Percentiles rank a stretch among this genome's conserved stretches.
Evolutionary conservation across 352 stramenopile species (phyloP).

Genomic region (Phytophthora sp.): DNA sequence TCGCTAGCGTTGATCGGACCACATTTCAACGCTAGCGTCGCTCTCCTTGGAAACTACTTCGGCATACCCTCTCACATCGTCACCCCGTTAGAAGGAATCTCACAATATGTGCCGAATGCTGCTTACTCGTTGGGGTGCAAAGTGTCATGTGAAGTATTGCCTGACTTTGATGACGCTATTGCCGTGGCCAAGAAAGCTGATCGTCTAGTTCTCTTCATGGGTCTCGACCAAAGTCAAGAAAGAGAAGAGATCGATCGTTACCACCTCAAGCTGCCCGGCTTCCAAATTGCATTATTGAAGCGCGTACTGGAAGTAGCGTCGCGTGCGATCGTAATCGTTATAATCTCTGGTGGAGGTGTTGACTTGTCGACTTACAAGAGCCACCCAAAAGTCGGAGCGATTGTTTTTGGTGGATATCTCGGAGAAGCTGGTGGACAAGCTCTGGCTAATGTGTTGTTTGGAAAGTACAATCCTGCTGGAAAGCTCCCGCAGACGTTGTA

Average conservation of each 20-base stretch:
- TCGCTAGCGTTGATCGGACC: slow-evolving; percentile 79
- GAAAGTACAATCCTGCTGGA: slow-evolving; percentile 68
- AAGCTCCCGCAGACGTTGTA: slow-evolving; percentile 81
- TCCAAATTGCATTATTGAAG: slow-evolving; percentile 69
- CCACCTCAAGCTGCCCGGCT: slow-evolving; percentile 62
- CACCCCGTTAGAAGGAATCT: slow-evolving; percentile 62
- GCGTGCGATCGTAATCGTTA: slow-evolving; percentile 74
- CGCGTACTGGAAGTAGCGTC: slow-evolving; percentile 49
- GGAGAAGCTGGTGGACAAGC: slow-evolving; percentile 73
- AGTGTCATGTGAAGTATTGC: slow-evolving; percentile 54
- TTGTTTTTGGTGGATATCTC: slow-evolving; percentile 74
- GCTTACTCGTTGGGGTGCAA: slow-evolving; percentile 56
- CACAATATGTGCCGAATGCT: slow-evolving; percentile 36
- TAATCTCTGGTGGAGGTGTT: slow-evolving; percentile 83
- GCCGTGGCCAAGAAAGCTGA: slow-evolving; percentile 38
- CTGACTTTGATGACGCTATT: slow-evolving; percentile 60
- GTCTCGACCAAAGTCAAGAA: slow-evolving; percentile 69
- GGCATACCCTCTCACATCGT: slow-evolving; percentile 65
- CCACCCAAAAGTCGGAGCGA: slow-evolving; percentile 64
- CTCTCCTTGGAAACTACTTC: slow-evolving; percentile 80
- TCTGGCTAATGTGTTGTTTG: slow-evolving; percentile 82
- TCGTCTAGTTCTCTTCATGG: slow-evolving; percentile 69
- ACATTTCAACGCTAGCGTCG: slow-evolving; percentile 66
- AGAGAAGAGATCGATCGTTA: slow-evolving; percentile 72
- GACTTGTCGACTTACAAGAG: slow-evolving; percentile 67